Evolutionary conservation across 2,329 filamentous ascomycete species (phyloP), one percentile per base, ranked within the genome.

Genomic region (Tolypocladium ophioglossoides): DNA sequence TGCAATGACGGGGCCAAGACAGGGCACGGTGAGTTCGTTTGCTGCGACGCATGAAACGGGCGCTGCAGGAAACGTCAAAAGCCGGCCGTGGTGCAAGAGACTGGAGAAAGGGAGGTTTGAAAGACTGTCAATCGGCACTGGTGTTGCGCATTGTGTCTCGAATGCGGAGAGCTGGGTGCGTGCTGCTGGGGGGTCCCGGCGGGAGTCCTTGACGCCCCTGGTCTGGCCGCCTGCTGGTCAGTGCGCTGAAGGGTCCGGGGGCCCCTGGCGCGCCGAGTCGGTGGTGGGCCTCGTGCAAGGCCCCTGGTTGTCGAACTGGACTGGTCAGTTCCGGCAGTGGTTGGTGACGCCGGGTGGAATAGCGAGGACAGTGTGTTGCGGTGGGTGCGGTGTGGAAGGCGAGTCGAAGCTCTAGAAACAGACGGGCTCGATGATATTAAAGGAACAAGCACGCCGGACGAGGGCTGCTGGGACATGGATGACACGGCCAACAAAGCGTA

Each of bases 121-220:
- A 58, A 59, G 51, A n/a, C n/a, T n/a, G n/a, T n/a, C n/a, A n/a
- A n/a, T n/a, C n/a, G n/a, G n/a, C n/a, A 55, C 55, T 59, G 61
- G 58, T 64, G 64, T 62, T 63, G 62, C 61, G 63, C 61, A 61
- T 63, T 54, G 61, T 66, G 66, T 69, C 66, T 68, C 66, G 62
- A 63, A 63, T 62, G 58, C 58, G 63, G 61, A 66, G 61, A 58
- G 58, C 55, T 59, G 58, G 55, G 55, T 58, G 58, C 52, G 16
- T 20, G 55, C 58, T 56, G 58, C 54, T 62, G 55, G 57, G 60
- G 62, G 60, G 58, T 58, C 57, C 44, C n/a, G n/a, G n/a, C n/a
- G n/a, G n/a, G n/a, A n/a, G n/a, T n/a, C n/a, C n/a, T n/a, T n/a
- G n/a, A n/a, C n/a, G n/a, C n/a, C n/a, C n/a, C n/a, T n/a, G n/a